Base-by-base conservation (phyloP, 257 asterid species). In the Leonotis leonurus region DNA sequence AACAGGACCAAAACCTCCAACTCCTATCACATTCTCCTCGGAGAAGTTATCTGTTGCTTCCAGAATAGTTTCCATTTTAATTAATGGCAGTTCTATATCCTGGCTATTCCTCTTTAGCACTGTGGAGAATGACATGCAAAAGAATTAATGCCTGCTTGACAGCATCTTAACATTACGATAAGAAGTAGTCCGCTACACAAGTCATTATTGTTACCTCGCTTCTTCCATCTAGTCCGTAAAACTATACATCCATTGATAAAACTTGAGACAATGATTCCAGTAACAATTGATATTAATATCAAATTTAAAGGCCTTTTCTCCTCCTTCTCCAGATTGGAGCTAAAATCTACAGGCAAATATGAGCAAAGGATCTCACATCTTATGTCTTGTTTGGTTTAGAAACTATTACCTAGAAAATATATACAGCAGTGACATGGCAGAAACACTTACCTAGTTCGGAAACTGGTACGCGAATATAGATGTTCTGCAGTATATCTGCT, bases 11-110 rank as follows among this genome's bases (percentile, higher is more conserved):
- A 62, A 62, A 12, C 67, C 67, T 17, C 67, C 67, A 45, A 2
- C 35, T 62, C 67, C 57, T 5, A 46, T 16, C 26, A 64, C n/a
- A 17, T 75, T 79, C 11, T 67, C 69, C 3, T 16, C 5, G 48
- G 83, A 69, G 41, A 80, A 80, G 45, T 72, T 69, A 26, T 69
- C 62, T 2, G 86, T 74, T 6, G 86, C 81, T 9, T 53, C 70
- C 57, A 48, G 18, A 52, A 80, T 33, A 22, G 57, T 64, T 9
- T 43, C 73, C 49, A 74, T 26, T 26, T 65, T 41, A 46, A 77
- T 68, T 6, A 63, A 35, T 37, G 83, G 83, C 27, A 77, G 60
- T 17, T 80, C 81, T 8, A 69, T 12, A 49, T 67, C 77, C 6
- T 66, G 72, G 5, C 10, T 61, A 0, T 46, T 49, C 48, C 22